Base-by-base conservation (phyloP, 805 yeast species). In the Ogataea ganodermae region DNA sequence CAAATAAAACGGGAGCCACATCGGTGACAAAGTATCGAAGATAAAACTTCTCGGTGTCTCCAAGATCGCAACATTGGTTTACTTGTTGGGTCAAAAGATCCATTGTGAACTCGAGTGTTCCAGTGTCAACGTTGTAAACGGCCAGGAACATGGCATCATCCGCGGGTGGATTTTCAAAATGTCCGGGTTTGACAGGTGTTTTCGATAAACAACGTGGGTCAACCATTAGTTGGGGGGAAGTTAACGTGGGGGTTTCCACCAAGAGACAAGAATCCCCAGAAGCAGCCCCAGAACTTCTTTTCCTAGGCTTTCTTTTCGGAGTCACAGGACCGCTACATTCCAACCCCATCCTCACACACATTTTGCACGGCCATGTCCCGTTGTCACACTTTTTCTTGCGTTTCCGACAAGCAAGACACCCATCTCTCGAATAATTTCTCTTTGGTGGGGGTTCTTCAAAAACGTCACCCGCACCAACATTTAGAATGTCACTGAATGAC, bases 301-400 rank as follows among this genome's bases (percentile, higher is more conserved):
- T 6, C 14, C 33, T 33, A n/a, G 30, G 12, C 18, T 27, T 24
- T 8, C 35, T 10, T 17, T 17, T 30, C 23, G 18, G 6, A 7
- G n/a, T 18, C 23, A 32, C n/a, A 9, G 36, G 36, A 13, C 52
- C 62, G 51, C 44, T 39, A 44, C 48, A 55, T 7, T 42, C 40
- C 13, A 43, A 24, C 5, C 42, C 50, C 37, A 39, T 30, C 4
- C 51, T 28, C 6, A 31, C 27, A 42, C 67, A 63, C 39, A 45
- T 44, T 33, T 47, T 50, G 45, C 67, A 63, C 6, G 47, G 50
- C 35, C 66, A 64, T 33, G 54, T 46, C 8, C 40, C 46, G 39
- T 63, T 64, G 40, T 61, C 65, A 44, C 67, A 63, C 31, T 57
- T 60, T 46, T 55, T 55, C 50, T 57, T 61, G 26, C 61, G 48